phyloP scores from a whole-genome alignment of 2,329 filamentous ascomycete species.

The Elsinoe ampelina region DNA sequence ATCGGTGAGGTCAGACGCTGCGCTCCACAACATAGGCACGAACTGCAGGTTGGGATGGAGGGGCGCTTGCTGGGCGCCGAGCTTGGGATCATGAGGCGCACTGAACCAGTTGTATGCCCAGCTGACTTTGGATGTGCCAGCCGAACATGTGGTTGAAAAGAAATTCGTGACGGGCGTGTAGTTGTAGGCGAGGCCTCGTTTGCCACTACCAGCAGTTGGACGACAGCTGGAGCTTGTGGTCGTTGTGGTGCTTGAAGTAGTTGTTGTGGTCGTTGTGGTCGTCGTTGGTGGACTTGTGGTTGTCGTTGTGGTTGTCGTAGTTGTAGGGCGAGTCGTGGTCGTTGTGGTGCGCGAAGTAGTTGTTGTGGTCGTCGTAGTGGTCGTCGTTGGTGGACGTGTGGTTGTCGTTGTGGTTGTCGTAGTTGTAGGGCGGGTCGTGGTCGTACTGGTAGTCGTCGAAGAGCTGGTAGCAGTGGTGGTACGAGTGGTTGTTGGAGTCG shows the following conservation, averaged over 20 bases:
- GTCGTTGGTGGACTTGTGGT: neutral
- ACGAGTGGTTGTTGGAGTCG: neutral
- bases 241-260: slow-evolving; percentile 19
- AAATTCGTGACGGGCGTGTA: slow-evolving; percentile 42
- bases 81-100: slow-evolving; percentile 28
- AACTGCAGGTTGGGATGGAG: slow-evolving; percentile 42
- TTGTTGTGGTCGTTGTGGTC: slow-evolving; percentile 12
- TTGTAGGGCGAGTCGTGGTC: neutral
- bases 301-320: neutral
- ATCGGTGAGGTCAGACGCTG: slow-evolving; percentile 33
- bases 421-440: neutral
- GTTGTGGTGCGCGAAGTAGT: slow-evolving; percentile 19
- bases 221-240: slow-evolving; percentile 17
- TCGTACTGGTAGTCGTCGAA: neutral
- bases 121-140: slow-evolving; percentile 35
- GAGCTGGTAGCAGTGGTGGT: neutral
- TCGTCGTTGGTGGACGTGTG: neutral
- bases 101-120: slow-evolving; percentile 63
- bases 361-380: slow-evolving; percentile 12
- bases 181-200: slow-evolving; percentile 65
- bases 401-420: neutral
- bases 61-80: slow-evolving; percentile 18
- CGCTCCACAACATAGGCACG: slow-evolving; percentile 60
- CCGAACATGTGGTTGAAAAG: slow-evolving; percentile 38
- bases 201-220: slow-evolving; percentile 27